A percentile compares a stretch with the other conserved stretches of the same genome.
Evolutionary conservation across 129 eudicot genomes (phyloP).

Genomic region (Flaveria linearis): DNA sequence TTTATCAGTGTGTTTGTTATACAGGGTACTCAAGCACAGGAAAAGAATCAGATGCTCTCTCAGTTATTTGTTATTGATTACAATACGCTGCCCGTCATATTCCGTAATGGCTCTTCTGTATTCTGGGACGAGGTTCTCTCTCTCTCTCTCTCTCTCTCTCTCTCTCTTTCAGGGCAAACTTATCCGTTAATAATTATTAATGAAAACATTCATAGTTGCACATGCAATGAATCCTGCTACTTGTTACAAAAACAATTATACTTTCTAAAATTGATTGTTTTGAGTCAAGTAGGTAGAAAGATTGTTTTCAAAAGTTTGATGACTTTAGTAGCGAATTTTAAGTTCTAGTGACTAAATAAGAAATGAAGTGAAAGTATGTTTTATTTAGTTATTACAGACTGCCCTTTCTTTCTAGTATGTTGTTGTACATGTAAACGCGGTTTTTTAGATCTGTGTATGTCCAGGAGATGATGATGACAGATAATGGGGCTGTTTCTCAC

Average conservation of each 20-base stretch:
- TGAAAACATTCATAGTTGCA: not conserved
- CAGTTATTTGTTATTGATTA: slow-evolving; percentile 57
- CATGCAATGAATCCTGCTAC: not conserved
- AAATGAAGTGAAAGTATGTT: not conserved
- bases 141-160: not conserved
- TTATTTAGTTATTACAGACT: not conserved
- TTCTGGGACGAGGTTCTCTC: slow-evolving; percentile 60
- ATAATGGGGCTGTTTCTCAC: slow-evolving; percentile 31
- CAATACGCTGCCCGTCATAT: slow-evolving; percentile 56
- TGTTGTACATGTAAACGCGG: not conserved
- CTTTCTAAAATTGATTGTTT: not conserved
- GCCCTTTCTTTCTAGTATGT: not conserved
- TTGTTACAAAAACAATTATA: not conserved
- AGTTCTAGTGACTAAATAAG: not conserved
- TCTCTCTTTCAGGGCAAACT: not conserved
- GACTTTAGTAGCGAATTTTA: not conserved
- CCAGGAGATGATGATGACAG: slow-evolving; percentile 44
- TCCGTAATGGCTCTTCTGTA: slow-evolving; percentile 84
- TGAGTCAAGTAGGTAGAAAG: not conserved
- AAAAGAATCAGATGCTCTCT: slow-evolving; percentile 66
- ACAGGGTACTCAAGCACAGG: slow-evolving; percentile 86
- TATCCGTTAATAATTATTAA: not conserved
- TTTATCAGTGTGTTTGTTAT: slow-evolving; percentile 14
- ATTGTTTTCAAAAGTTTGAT: not conserved
- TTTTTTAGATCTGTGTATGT: slow-evolving; percentile 7